Evolutionary conservation across 164 flowering plant species (phyloP), one percentile per base, ranked within the genome.

Genomic region (Vitis amurensis): DNA sequence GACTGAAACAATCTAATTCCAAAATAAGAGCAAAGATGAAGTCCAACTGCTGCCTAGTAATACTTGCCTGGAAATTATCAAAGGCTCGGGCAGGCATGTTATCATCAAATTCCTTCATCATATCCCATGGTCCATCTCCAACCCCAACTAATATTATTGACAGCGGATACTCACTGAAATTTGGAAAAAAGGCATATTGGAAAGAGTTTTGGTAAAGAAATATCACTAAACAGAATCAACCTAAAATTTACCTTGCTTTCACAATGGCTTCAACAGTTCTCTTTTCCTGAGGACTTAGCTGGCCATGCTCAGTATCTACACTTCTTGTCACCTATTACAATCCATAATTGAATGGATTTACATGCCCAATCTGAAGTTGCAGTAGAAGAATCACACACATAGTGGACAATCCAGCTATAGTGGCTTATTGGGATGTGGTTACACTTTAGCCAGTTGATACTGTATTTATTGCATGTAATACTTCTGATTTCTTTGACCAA

Each of bases 111-210:
- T 90, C 87, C 63, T 71, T 80, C 98, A 93, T 93, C 89, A 86
- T 88, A 74, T 91, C 97, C 97, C 95, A 92, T 9, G 97, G 97
- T 52, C 97, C 97, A 85, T 92, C 97, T 65, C 97, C 97, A 69
- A 93, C 98, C 61, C 98, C 98, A 53, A 93, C 98, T 23, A 93
- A 72, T 50, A 93, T 73, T 69, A 93, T 91, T 9, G 98, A 91
- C 79, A 93, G 60, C 1, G 98, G 96, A 64, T 84, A 86, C 66
- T 88, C 82, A 73, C 97, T 91, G 86, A 72, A 78, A 23, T 23
- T 23, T 23, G 73, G 59, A 27, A 50, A 66, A 66, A 37, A 59
- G 66, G 29, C 49, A 65, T 44, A 53, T 69, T 30, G 75, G 48
- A 58, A 69, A 14, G 37, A 3, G 50, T 52, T 17, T 31, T 30